Evolutionary conservation across 495 filamentous ascomycete genomes (phyloP), one percentile per base, ranked within the genome.

Genomic region (Podospora anserina): DNA sequence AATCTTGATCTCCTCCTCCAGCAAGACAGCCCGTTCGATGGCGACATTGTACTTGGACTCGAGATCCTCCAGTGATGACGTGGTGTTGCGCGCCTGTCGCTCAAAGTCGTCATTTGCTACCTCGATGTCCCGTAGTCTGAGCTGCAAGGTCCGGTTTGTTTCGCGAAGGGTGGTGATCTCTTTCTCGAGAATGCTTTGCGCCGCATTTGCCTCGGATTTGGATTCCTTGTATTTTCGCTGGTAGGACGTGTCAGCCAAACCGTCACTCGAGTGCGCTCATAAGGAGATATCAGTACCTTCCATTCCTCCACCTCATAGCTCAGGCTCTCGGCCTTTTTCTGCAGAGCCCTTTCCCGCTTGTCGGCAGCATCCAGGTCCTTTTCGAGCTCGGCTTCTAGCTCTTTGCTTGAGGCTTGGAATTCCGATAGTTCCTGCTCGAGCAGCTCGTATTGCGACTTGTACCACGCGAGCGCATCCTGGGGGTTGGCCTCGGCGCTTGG

Each of bases 101-200:
- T 99, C 95, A 76, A 93, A 97, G 77, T 99, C 95, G 84, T 99
- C 95, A 79, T 99, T 99, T 70, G 91, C 91, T 44, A 99, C 96
- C 78, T 99, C 95, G 68, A 95, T 97, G 74, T 99, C 96, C 67
- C 95, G 88, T 62, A 99, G 79, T 77, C 86, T 90, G 58, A 97
- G 82, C 74, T 94, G 90, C 60, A 97, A 76, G 23, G 90, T 88
- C 70, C 96, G 84, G 76, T 92, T 94, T 23, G 88, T 75, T 57
- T 98, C 94, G 69, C 95, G 90, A 68, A 99, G 84, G 7, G 84
- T 88, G 5, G 95, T 99, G 70, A 99, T 92, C 80, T 99, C 95
- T 80, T 97, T 99, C 80, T 99, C 94, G 63, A 99, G 85, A 4
- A 82, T 83, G 74, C 90, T 93, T 77, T 98, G 96, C 39, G 91